Conservation (phyloP, 169 alveolate species). For the Plasmodium sp. region DNA sequence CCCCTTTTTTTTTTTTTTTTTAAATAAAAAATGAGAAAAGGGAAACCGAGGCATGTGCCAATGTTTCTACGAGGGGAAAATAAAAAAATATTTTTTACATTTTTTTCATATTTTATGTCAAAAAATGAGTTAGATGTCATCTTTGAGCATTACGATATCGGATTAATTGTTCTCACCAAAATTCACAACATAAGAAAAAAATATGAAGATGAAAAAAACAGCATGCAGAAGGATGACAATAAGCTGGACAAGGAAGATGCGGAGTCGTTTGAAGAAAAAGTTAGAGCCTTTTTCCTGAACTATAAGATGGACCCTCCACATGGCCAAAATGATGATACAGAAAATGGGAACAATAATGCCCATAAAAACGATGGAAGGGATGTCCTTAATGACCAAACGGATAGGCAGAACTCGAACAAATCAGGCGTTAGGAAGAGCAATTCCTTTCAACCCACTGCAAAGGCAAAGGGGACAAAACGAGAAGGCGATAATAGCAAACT, state of each 20-base stretch:
- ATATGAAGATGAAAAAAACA: slow-evolving; percentile 59
- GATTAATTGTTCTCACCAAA: slow-evolving; percentile 66
- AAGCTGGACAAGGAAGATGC: slow-evolving; percentile 37
- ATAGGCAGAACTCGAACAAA: neutral
- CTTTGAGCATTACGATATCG: slow-evolving; percentile 63
- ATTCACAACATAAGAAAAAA: slow-evolving; percentile 60
- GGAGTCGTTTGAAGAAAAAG: slow-evolving; percentile 34
- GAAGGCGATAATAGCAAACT: neutral
- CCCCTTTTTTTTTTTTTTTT: slow-evolving; percentile 2
- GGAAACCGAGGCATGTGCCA: slow-evolving; percentile 71
- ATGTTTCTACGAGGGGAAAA: slow-evolving; percentile 70
- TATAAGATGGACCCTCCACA: slow-evolving; percentile 25
- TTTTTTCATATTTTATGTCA: slow-evolving; percentile 71
- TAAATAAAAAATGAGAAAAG: slow-evolving; percentile 63
- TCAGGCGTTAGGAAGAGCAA: neutral
- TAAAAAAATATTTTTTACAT: slow-evolving; percentile 42
- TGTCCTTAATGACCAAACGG: neutral
- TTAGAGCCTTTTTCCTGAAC: slow-evolving; percentile 29
- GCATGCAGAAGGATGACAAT: slow-evolving; percentile 7
- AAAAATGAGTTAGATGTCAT: slow-evolving; percentile 58
- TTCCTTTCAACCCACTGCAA: neutral
- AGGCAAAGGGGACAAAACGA: neutral
- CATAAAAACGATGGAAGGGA: slow-evolving; percentile 4
- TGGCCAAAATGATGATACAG: neutral
- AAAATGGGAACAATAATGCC: neutral